phyloP scores from a whole-genome alignment of 805 yeast species.

The Barnettozyma populi region DNA sequence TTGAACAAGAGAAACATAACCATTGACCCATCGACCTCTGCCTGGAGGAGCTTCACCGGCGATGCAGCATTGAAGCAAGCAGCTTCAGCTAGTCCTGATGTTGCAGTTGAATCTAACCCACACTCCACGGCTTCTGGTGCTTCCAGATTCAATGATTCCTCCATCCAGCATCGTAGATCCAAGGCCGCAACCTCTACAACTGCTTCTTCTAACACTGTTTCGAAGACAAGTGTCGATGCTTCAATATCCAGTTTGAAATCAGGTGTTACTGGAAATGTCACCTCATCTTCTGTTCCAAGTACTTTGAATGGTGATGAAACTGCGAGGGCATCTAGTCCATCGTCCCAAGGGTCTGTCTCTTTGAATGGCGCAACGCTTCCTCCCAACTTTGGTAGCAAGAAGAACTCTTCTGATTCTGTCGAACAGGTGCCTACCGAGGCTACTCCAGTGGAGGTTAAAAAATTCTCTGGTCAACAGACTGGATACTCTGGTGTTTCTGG shows the following conservation, averaged over 20 bases:
- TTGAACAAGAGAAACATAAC: slow-evolving; percentile 6
- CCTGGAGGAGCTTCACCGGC: slow-evolving; percentile 13
- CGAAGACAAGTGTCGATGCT: slow-evolving; percentile 7
- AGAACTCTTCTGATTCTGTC: slow-evolving; percentile 9
- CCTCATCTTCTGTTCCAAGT: background rate
- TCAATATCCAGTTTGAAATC: slow-evolving; percentile 2
- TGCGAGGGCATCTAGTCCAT: background rate
- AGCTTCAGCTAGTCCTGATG: background rate
- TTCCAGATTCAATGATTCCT: slow-evolving; percentile 2
- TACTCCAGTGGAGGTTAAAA: background rate
- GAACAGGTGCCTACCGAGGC: background rate
- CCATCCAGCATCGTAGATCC: slow-evolving; percentile 4
- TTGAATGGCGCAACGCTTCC: slow-evolving; percentile 18
- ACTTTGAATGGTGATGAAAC: background rate
- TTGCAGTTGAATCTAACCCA: background rate
- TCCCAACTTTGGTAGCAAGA: slow-evolving; percentile 21
- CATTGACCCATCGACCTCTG: slow-evolving; percentile 12
- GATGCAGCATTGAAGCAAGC: background rate
- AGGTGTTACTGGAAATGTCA: background rate
- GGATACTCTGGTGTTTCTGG: slow-evolving; percentile 9
- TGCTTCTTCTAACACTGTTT: slow-evolving; percentile 21
- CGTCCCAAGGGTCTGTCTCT: slow-evolving; percentile 3
- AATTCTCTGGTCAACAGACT: slow-evolving; percentile 7
- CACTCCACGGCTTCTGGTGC: slow-evolving; percentile 4
- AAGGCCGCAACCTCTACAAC: slow-evolving; percentile 9